Conservation (phyloP, 208 protist genomes). For the Leishmania mexicana region DNA sequence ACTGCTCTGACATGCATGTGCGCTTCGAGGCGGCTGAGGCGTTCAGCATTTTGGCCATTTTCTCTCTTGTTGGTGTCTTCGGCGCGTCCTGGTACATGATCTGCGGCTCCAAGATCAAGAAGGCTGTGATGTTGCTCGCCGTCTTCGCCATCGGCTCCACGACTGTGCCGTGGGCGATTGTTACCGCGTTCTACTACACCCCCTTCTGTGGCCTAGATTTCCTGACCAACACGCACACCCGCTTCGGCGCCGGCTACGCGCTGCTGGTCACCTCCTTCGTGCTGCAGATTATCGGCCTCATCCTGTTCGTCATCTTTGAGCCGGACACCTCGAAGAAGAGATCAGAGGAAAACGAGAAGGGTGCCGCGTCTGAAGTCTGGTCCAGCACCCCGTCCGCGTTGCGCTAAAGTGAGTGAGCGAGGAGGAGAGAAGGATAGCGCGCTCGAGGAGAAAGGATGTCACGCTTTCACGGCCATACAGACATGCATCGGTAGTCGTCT, state of each 20-base stretch:
- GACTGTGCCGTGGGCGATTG: conserved; percentile 53
- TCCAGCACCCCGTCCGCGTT: background rate
- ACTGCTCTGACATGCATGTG: conserved; percentile 37
- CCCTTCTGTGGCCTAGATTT: conserved; percentile 54
- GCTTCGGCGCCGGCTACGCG: conserved; percentile 53
- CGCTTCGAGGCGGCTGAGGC: conserved; percentile 59
- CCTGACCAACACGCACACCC: conserved; percentile 31
- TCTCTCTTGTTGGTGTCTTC: conserved; percentile 38
- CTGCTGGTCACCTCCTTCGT: conserved; percentile 48
- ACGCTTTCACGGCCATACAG: background rate
- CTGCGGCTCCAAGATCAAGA: conserved; percentile 43
- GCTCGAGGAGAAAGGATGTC: background rate
- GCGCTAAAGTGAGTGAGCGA: background rate
- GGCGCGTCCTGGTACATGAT: conserved; percentile 40
- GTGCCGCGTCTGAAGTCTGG: conserved; percentile 3
- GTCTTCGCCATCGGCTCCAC: conserved; percentile 48
- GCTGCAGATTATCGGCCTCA: conserved; percentile 46
- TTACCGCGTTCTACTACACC: conserved; percentile 58
- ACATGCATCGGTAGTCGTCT: background rate
- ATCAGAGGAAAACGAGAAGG: background rate
- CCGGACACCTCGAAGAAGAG: conserved; percentile 16
- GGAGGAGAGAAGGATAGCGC: background rate
- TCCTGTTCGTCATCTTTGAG: conserved; percentile 55
- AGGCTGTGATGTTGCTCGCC: conserved; percentile 26
- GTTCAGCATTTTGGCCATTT: conserved; percentile 59